A percentile compares a stretch with the other conserved stretches of the same genome.
Evolutionary conservation across 192 early-diverging fungal species (phyloP).

Genomic region (Coemansia brasiliensis): DNA sequence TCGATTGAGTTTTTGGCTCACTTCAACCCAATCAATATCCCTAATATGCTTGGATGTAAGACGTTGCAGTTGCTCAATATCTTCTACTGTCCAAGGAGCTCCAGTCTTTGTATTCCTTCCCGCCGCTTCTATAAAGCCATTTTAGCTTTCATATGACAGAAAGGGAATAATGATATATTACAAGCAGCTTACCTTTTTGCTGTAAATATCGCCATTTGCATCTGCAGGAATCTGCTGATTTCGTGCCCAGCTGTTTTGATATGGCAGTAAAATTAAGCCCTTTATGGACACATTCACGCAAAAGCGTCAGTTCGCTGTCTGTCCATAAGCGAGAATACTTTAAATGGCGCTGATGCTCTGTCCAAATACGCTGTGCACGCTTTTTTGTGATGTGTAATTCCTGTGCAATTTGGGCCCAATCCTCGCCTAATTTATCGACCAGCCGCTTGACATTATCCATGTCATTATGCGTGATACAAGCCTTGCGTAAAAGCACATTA

Average conservation of each 20-base stretch:
- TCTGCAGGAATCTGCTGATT: neutral
- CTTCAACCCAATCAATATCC: neutral
- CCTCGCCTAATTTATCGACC: neutral
- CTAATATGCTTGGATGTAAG: neutral
- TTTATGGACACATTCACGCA: neutral
- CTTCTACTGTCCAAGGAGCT: neutral
- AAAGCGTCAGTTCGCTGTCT: neutral
- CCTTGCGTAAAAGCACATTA: too few species aligned
- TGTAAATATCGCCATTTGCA: neutral
- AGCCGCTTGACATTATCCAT: neutral
- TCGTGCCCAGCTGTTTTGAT: neutral
- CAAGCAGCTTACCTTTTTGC: neutral
- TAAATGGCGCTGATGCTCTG: neutral
- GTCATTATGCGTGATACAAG: neutral
- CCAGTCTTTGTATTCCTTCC: neutral
- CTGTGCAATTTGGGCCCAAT: neutral
- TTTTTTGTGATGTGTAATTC: neutral
- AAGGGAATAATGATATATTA: too few species aligned
- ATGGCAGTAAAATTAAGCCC: neutral
- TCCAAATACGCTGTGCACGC: slow-evolving; percentile 2
- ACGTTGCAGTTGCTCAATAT: neutral
- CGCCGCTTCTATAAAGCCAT: neutral
- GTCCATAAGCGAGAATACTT: neutral
- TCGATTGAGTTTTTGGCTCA: slow-evolving; percentile 5
- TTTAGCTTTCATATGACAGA: too few species aligned